Evolutionary conservation across 192 early-diverging fungal genomes (phyloP), one percentile per base, ranked within the genome.

Genomic region (Gonapodya prolifera): DNA sequence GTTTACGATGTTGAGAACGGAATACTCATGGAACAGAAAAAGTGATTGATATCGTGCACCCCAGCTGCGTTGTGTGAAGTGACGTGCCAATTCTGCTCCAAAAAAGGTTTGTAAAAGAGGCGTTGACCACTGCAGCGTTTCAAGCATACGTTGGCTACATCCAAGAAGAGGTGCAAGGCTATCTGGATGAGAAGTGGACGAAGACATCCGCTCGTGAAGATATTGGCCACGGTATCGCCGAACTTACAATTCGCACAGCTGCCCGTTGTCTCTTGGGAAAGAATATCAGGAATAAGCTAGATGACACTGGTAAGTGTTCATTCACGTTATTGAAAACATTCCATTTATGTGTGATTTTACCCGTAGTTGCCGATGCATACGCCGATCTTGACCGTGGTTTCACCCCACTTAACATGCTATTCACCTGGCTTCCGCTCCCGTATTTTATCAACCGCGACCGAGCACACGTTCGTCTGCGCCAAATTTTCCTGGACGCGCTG

Each of bases 1-100:
- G 97, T 99, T 34, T 99, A 99, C 86, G 97, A 99, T 83, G 94
- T 94, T 69, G 90, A 89, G 32, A 96, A 97, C 84, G 78, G 88
- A 35, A 86, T 95, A 70, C 91, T 99, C 78, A 97, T 99, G 96
- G 95, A 99, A 85, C 97, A 99, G 85, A 99, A 99, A 87, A 95
- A 86, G 92, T 90, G 80, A 70, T n/a, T 69, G 45, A 69, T 69
- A 8, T 69, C 45, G 45, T 69, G 45, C n/a, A 16, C 45, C 45
- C 45, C 45, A n/a, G 45, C 45, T 69, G 13, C n/a, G n/a, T n/a
- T n/a, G n/a, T n/a, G n/a, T n/a, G n/a, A n/a, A n/a, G n/a, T n/a
- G n/a, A n/a, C n/a, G n/a, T n/a, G n/a, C n/a, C n/a, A n/a, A 69
- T 69, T 69, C 13, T 69, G 8, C 45, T 69, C 45, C 13, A 8